phyloP scores from a whole-genome alignment of 169 alveolate species.

The Eimeria sp. region DNA sequence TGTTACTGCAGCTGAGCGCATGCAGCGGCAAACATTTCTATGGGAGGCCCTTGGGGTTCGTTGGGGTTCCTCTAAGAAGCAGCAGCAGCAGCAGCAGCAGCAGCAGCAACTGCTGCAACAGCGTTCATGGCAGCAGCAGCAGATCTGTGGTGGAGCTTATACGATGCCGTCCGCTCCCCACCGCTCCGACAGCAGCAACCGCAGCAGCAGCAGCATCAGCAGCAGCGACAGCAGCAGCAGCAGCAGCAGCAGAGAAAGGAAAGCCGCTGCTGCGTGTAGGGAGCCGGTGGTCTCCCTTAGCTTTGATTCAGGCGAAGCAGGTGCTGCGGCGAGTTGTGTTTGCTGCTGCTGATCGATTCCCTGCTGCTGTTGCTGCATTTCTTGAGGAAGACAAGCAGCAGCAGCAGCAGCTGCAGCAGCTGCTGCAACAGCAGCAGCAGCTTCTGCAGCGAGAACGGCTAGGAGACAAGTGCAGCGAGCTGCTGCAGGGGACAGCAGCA shows the following conservation, averaged over 20 bases:
- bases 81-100: not conserved
- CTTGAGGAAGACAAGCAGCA: slow-evolving; percentile 12
- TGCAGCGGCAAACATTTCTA: not conserved
- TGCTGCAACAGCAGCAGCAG: not conserved
- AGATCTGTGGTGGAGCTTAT: not conserved
- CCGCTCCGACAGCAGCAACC: not conserved
- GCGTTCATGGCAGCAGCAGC: not conserved
- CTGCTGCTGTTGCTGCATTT: slow-evolving; percentile 4
- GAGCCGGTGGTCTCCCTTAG: slow-evolving; percentile 46
- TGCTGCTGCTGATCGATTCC: not conserved
- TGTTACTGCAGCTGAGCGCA: slow-evolving; percentile 11
- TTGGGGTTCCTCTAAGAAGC: not conserved
- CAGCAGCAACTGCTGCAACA: no score
- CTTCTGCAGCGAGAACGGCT: not conserved
- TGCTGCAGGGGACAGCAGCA: not conserved
- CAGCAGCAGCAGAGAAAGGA: slow-evolving; percentile 11
- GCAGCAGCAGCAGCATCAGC: no score
- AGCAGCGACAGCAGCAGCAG: not conserved
- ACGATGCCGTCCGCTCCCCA: not conserved
- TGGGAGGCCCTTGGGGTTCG: not conserved
- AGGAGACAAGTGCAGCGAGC: not conserved
- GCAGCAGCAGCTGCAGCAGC: slow-evolving; percentile 24
- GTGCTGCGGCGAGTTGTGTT: slow-evolving; percentile 18
- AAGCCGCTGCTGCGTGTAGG: slow-evolving; percentile 43
- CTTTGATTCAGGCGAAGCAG: slow-evolving; percentile 30